Conservation (phyloP, 139 green algal species). For the Closterium sp. region DNA sequence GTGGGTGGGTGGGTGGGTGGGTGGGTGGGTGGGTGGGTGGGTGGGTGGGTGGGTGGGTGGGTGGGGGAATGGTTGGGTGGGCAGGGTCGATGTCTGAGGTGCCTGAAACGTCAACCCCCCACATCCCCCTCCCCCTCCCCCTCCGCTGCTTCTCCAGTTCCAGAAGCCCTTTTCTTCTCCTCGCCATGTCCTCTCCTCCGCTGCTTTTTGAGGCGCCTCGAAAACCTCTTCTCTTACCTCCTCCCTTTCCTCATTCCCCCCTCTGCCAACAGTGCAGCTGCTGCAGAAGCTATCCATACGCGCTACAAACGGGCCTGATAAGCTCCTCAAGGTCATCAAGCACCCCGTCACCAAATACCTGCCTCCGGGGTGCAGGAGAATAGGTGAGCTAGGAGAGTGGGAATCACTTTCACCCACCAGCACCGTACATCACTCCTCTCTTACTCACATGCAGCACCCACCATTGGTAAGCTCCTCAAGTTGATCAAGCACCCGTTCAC, state of each 20-base stretch:
- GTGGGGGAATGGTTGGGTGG: background rate
- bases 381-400: conserved; percentile 3
- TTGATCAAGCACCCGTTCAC: conserved; percentile 60
- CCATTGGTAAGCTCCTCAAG: conserved; percentile 90
- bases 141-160: conserved; percentile 86
- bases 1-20: background rate
- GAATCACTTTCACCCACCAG: too few relatives aligned
- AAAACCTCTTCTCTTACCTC: background rate
- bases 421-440: conserved; percentile 62
- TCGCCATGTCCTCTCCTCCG: too few relatives aligned
- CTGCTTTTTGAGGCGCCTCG: too few relatives aligned
- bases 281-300: conserved; percentile 97
- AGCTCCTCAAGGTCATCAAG: conserved; percentile 82
- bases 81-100: background rate
- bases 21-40: background rate
- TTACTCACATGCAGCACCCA: conserved; percentile 76
- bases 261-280: conserved; percentile 69
- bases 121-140: conserved; percentile 87
- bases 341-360: conserved; percentile 45
- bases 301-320: conserved; percentile 90
- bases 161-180: too few relatives aligned
- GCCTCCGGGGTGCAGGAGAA: background rate
- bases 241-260: background rate
- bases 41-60: background rate
- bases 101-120: conserved; percentile 63